Conservation (phyloP, 345 rosid genomes). For the Arabidopsis arenosa region DNA sequence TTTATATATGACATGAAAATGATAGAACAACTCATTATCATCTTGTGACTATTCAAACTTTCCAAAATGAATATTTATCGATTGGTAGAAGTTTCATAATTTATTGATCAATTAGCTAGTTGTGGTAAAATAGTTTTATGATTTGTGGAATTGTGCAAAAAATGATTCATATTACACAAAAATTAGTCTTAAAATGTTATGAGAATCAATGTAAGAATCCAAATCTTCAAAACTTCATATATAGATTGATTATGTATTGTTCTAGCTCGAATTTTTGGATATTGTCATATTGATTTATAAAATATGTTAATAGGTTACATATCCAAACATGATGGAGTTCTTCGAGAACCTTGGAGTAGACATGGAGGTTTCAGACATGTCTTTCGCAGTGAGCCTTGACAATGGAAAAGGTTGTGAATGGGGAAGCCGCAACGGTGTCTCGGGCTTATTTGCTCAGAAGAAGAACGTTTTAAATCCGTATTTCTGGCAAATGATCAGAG, state of each 20-base stretch:
- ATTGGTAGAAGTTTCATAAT: background rate
- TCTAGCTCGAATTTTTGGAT: constrained; percentile 9
- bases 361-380: constrained; percentile 84
- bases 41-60: constrained; percentile 16
- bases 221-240: background rate
- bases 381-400: constrained; percentile 84
- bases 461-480: constrained; percentile 61
- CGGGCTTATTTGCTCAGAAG: constrained; percentile 79
- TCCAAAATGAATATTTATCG: background rate
- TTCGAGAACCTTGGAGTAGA: constrained; percentile 83
- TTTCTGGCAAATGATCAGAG: constrained; percentile 87
- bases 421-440: constrained; percentile 86
- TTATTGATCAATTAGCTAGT: no score
- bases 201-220: background rate
- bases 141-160: background rate
- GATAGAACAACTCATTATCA: background rate
- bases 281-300: background rate
- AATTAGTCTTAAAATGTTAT: constrained; percentile 5
- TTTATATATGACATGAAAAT: background rate
- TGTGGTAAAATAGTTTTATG: background rate
- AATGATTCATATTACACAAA: background rate
- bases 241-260: background rate
- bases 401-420: constrained; percentile 80
- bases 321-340: constrained; percentile 93
- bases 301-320: constrained; percentile 64